Evolutionary conservation across 768 basidiomycete genomes (phyloP).

Genomic region (Lyophyllum semitale): DNA sequence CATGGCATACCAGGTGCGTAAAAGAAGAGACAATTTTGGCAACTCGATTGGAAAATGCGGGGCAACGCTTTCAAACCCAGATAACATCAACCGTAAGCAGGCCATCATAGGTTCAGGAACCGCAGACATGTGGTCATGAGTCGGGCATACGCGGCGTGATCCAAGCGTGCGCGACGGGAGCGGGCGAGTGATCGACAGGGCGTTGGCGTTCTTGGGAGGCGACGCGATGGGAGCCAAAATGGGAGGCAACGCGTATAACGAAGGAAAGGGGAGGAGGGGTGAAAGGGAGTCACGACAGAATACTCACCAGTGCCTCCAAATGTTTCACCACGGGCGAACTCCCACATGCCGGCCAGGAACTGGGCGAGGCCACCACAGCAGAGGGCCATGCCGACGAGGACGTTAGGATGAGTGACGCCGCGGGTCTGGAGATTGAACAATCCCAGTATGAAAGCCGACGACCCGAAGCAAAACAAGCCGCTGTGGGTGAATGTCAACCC

Average conservation of each 20-base stretch:
- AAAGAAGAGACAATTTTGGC: too few species aligned
- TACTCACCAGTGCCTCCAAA: conserved; percentile 75
- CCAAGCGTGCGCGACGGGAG: too few species aligned
- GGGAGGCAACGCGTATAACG: neutral
- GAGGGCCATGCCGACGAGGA: conserved; percentile 84
- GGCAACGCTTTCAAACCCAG: too few species aligned
- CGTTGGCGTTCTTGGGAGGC: too few species aligned
- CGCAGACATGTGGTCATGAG: too few species aligned
- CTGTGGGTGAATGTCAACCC: conserved; percentile 33
- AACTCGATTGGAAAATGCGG: too few species aligned
- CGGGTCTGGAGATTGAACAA: conserved; percentile 67
- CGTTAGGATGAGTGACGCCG: conserved; percentile 58
- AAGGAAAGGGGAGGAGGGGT: conserved; percentile 25
- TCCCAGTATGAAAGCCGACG: conserved; percentile 79
- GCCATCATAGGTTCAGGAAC: too few species aligned
- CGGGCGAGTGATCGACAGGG: too few species aligned
- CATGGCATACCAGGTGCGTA: too few species aligned
- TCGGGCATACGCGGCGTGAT: too few species aligned
- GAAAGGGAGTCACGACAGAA: conserved; percentile 49
- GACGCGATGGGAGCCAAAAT: too few species aligned
- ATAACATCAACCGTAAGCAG: too few species aligned
- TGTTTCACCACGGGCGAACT: conserved; percentile 66
- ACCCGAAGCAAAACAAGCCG: conserved; percentile 82
- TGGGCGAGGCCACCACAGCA: conserved; percentile 85
- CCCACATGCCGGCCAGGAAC: conserved; percentile 90